A percentile compares a stretch with the other conserved stretches of the same genome.
Conservation (phyloP, 2,329 filamentous ascomycete genomes). For the Trichoderma atrobrunneum region DNA sequence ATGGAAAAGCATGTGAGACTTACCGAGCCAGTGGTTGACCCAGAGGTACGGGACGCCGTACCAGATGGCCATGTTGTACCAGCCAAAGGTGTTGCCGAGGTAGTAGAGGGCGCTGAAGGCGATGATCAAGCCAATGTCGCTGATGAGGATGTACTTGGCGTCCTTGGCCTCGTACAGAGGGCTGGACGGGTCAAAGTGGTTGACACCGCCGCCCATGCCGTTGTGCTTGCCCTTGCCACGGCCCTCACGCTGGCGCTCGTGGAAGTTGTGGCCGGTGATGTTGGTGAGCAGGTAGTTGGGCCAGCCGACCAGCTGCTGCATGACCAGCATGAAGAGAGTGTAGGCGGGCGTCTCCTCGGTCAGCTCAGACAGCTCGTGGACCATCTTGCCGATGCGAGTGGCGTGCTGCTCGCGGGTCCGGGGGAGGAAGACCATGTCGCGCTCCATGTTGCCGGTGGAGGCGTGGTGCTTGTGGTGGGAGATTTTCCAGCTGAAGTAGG, state of each 20-base stretch:
- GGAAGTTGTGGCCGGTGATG: constrained; percentile 93
- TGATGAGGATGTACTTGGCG: constrained; percentile 79
- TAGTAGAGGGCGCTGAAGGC: constrained; percentile 60
- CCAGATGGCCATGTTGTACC: constrained; percentile 86
- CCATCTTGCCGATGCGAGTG: constrained; percentile 66
- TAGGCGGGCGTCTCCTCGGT: constrained; percentile 91
- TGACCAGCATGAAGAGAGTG: constrained; percentile 70
- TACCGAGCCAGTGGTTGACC: constrained; percentile 99
- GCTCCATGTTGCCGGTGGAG: constrained; percentile 93
- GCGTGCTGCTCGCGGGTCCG: constrained; percentile 83
- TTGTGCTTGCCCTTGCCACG: constrained; percentile 92
- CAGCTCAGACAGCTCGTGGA: constrained; percentile 82
- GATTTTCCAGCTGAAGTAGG: constrained; percentile 99
- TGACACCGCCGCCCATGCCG: constrained; percentile 75
- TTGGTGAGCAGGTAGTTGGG: constrained; percentile 87
- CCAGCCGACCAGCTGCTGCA: constrained; percentile 91
- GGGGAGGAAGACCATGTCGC: constrained; percentile 99
- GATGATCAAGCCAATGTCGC: constrained; percentile 76
- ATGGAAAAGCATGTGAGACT: constrained; percentile 38
- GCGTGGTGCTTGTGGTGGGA: constrained; percentile 99
- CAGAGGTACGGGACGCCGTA: constrained; percentile 93
- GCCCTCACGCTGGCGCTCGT: constrained; percentile 86
- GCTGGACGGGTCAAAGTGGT: constrained; percentile 88
- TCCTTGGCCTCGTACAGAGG: constrained; percentile 92
- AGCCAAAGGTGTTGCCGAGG: constrained; percentile 76